Percentiles rank a stretch among this genome's conserved stretches.
Evolutionary conservation across 106 monocot genomes (phyloP).

Genomic region (Dioscorea dumetorum): DNA sequence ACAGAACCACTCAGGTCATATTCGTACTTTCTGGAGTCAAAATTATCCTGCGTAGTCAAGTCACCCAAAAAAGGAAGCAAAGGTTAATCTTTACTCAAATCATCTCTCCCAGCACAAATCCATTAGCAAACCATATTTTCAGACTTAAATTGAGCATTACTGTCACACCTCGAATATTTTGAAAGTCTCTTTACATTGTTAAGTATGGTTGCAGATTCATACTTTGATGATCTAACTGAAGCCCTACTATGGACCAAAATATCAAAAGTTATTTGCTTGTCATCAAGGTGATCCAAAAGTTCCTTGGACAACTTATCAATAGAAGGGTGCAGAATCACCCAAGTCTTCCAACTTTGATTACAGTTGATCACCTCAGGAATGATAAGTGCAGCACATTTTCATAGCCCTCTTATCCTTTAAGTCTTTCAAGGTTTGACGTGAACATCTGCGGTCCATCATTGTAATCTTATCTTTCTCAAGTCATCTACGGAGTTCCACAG

Average conservation of each 20-base stretch:
- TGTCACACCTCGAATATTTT: background rate
- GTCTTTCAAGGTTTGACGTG: slow-evolving; percentile 43
- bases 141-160: slow-evolving; percentile 16
- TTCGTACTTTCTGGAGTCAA: slow-evolving; percentile 16
- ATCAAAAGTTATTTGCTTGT: slow-evolving; percentile 47
- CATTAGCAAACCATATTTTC: slow-evolving; percentile 61
- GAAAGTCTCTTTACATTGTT: slow-evolving; percentile 14
- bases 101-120: slow-evolving; percentile 71
- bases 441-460: slow-evolving; percentile 42
- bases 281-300: slow-evolving; percentile 39
- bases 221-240: slow-evolving; percentile 18
- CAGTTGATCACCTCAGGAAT: slow-evolving; percentile 46
- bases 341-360: slow-evolving; percentile 27
- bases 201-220: slow-evolving; percentile 15
- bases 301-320: slow-evolving; percentile 26
- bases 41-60: slow-evolving; percentile 29
- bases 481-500: slow-evolving; percentile 44
- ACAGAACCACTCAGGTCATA: slow-evolving; percentile 19
- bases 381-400: slow-evolving; percentile 37
- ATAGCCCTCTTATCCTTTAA: slow-evolving; percentile 39
- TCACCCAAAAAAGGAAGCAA: slow-evolving; percentile 66
- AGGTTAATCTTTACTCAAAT: slow-evolving; percentile 78
- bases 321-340: slow-evolving; percentile 57
- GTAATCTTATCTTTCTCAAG: slow-evolving; percentile 44
- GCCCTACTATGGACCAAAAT: slow-evolving; percentile 16